Evolutionary conservation across 352 stramenopile genomes (phyloP).

Genomic region (Pythium coloratum): DNA sequence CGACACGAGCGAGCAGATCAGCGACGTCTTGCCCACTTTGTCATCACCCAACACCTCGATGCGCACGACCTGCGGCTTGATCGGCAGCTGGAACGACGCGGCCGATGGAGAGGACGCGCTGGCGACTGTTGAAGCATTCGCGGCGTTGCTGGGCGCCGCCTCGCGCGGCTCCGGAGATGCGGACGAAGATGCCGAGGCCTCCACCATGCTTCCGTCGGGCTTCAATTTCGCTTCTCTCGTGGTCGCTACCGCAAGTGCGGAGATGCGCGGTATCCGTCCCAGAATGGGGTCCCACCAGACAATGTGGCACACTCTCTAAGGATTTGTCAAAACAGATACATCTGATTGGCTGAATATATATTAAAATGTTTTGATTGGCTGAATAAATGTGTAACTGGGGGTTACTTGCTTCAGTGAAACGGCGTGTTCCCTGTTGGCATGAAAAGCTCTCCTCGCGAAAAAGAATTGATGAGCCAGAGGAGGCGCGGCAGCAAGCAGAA

Average conservation of each 20-base stretch:
- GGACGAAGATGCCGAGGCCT: conserved; percentile 13
- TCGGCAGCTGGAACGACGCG: conserved; percentile 28
- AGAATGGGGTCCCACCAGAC: conserved; percentile 3
- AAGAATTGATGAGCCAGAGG: neutral
- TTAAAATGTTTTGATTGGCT: conserved; percentile 22
- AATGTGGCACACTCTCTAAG: neutral
- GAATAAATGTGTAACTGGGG: conserved; percentile 16
- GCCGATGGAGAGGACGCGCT: neutral
- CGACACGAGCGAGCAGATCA: conserved; percentile 90
- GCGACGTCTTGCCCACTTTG: conserved; percentile 90
- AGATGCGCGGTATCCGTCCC: conserved; percentile 7
- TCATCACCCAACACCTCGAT: conserved; percentile 90
- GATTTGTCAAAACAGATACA: neutral
- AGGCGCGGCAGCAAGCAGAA: neutral
- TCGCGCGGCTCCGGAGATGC: neutral
- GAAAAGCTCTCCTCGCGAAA: neutral
- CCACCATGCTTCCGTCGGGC: conserved; percentile 5
- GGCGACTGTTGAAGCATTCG: neutral
- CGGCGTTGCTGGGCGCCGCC: neutral
- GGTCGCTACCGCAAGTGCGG: neutral
- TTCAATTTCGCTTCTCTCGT: conserved; percentile 5
- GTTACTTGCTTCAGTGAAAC: neutral
- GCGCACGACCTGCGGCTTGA: conserved; percentile 82
- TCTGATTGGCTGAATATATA: conserved; percentile 1
- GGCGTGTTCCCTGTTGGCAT: neutral